Evolutionary conservation across 306 rosid species (phyloP).

Genomic region (Inga oerstediana): DNA sequence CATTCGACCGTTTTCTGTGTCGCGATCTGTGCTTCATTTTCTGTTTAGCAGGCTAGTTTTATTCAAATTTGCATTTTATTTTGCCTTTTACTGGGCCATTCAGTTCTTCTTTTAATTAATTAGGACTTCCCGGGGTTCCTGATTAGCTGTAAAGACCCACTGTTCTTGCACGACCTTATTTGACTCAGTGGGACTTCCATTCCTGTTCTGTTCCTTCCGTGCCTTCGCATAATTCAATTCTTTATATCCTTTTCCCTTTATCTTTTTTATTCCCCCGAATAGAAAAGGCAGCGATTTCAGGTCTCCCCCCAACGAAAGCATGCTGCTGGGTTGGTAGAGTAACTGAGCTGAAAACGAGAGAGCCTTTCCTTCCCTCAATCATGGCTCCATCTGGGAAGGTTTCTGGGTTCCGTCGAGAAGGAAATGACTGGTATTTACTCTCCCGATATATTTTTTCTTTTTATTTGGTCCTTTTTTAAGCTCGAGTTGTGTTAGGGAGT

Average conservation of each 20-base stretch:
- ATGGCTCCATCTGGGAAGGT: slow-evolving; percentile 84
- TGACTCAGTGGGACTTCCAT: slow-evolving; percentile 47
- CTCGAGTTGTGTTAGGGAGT: slow-evolving; percentile 3
- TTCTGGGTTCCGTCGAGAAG: slow-evolving; percentile 76
- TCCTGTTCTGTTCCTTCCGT: slow-evolving; percentile 33
- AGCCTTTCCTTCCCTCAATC: slow-evolving; percentile 39
- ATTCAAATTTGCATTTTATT: slow-evolving; percentile 9
- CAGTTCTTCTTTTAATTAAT: slow-evolving; percentile 25
- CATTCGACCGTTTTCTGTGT: slow-evolving; percentile 41
- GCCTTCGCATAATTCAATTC: slow-evolving; percentile 32
- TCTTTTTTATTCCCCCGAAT: not conserved
- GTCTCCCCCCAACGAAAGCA: slow-evolving; percentile 31
- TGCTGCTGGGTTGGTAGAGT: slow-evolving; percentile 52
- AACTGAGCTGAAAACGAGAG: slow-evolving; percentile 6
- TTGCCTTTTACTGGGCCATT: not conserved
- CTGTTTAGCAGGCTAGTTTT: slow-evolving; percentile 1
- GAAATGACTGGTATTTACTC: slow-evolving; percentile 70
- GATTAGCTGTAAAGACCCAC: slow-evolving; percentile 56
- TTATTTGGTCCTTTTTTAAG: not conserved
- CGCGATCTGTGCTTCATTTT: slow-evolving; percentile 55
- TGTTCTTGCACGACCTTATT: slow-evolving; percentile 39
- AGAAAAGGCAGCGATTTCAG: slow-evolving; percentile 37
- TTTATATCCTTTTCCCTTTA: slow-evolving; percentile 31
- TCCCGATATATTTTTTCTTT: slow-evolving; percentile 9
- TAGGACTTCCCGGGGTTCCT: slow-evolving; percentile 1